phyloP scores from a whole-genome alignment of 257 asterid species.

The Solanum clarkiae region DNA sequence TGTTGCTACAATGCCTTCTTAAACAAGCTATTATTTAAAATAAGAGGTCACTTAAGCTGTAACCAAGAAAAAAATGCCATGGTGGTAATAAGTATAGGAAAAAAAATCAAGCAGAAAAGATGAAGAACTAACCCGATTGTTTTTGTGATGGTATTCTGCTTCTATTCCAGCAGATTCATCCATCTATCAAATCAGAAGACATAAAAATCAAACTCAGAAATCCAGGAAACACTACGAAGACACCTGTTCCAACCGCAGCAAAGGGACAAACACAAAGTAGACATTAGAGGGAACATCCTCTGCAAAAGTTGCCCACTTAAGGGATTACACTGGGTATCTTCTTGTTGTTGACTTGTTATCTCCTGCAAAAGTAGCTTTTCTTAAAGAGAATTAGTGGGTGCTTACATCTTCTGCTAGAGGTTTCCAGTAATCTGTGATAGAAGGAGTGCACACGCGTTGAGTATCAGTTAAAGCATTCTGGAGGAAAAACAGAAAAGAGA shows the following conservation, averaged over 20 bases:
- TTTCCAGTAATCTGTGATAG: constrained; percentile 84
- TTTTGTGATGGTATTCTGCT: constrained; percentile 94
- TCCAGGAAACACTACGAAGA: not conserved
- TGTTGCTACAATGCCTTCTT: not conserved
- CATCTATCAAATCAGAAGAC: constrained; percentile 49
- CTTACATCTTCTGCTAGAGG: constrained; percentile 97
- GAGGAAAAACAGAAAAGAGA: constrained; percentile 7
- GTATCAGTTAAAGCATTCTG: constrained; percentile 92
- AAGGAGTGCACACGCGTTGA: constrained; percentile 70
- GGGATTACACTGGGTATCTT: not conserved
- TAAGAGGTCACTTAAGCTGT: not conserved
- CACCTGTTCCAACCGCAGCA: not conserved
- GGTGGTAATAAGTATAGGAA: not conserved
- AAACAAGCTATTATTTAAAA: not conserved
- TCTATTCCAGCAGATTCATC: constrained; percentile 94
- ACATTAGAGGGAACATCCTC: not conserved
- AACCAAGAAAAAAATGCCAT: not conserved
- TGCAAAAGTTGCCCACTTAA: not conserved
- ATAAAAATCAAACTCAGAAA: not conserved
- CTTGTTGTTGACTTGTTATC: not conserved
- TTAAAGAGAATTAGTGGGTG: constrained; percentile 4
- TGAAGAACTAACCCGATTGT: constrained; percentile 51
- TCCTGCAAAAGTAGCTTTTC: not conserved
- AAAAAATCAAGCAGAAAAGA: not conserved
- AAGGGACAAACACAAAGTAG: not conserved